Evolutionary conservation across 192 early-diverging fungal species (phyloP).

Genomic region (Mortierella claussenii): DNA sequence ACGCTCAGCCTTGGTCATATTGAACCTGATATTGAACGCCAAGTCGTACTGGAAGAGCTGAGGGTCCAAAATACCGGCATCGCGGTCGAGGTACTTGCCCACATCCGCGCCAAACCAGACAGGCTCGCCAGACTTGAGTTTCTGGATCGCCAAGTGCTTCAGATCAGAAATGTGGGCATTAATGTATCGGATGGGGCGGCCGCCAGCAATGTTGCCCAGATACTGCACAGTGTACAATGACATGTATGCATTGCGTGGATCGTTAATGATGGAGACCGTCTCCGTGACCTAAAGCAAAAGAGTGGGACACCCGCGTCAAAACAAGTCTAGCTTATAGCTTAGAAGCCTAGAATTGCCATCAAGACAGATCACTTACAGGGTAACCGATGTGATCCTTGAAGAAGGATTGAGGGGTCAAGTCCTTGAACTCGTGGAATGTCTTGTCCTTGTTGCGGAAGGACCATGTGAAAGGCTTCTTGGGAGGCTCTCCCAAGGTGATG

Average conservation of each 20-base stretch:
- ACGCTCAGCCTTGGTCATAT: slow-evolving; percentile 72
- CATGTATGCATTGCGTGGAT: slow-evolving; percentile 74
- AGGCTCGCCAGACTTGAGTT: slow-evolving; percentile 68
- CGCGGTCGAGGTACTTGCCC: slow-evolving; percentile 67
- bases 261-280: slow-evolving; percentile 76
- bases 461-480: slow-evolving; percentile 72
- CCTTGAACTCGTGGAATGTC: slow-evolving; percentile 63
- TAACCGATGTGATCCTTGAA: slow-evolving; percentile 69
- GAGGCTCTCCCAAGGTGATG: slow-evolving; percentile 79
- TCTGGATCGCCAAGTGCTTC: slow-evolving; percentile 68
- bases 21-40: slow-evolving; percentile 70
- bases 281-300: slow-evolving; percentile 60
- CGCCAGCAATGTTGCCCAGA: slow-evolving; percentile 78
- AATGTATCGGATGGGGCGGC: slow-evolving; percentile 72
- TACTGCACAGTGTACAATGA: slow-evolving; percentile 76
- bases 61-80: slow-evolving; percentile 70
- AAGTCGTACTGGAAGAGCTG: slow-evolving; percentile 72
- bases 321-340: no score
- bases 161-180: slow-evolving; percentile 66
- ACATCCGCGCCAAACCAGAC: slow-evolving; percentile 87
- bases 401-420: slow-evolving; percentile 71
- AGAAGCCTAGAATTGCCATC: background rate
- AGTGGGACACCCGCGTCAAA: background rate
- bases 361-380: slow-evolving; percentile 41
- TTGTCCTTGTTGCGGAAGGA: slow-evolving; percentile 77